These are phyloP conservation scores for Piromyces finnis DNA, from an alignment of 192 early-diverging fungal species.

Conservation along the genomic window DNA sequence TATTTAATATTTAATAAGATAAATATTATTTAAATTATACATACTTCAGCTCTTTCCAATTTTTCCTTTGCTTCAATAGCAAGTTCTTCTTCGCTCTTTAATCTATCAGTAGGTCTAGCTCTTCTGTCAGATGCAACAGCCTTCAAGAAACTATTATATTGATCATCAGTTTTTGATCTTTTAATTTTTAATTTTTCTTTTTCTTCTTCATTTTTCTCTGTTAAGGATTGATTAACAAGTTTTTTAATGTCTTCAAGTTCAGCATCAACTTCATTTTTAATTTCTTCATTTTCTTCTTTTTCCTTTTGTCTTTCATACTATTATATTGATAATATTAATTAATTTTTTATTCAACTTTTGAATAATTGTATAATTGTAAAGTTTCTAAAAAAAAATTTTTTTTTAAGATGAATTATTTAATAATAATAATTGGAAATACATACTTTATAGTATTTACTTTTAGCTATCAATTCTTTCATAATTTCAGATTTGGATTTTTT, in stretches of 20 bases:
- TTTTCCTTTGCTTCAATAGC: conserved; percentile 66
- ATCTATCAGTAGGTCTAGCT: conserved; percentile 69
- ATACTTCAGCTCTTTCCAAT: conserved; percentile 29
- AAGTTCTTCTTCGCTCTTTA: conserved; percentile 87
- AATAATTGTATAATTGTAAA: too few relatives aligned
- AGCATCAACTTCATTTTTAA: conserved; percentile 69
- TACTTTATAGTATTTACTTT: conserved; percentile 85
- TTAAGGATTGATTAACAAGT: conserved; percentile 29
- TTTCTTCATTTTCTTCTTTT: conserved; percentile 68
- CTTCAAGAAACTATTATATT: conserved; percentile 69
- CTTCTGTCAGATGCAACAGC: conserved; percentile 71
- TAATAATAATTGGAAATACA: background rate
- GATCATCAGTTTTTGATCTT: conserved; percentile 19
- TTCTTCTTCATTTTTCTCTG: conserved; percentile 5
- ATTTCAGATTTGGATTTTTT: conserved; percentile 82
- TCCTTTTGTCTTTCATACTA: conserved; percentile 62
- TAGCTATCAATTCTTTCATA: conserved; percentile 95
- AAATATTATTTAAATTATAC: too few relatives aligned
- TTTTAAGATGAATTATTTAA: background rate
- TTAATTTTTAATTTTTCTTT: conserved; percentile 6
- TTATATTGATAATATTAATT: background rate
- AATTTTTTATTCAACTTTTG: too few relatives aligned
- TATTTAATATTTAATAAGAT: too few relatives aligned
- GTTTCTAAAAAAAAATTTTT: too few relatives aligned
- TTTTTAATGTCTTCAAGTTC: conserved; percentile 69